A percentile compares a stretch with the other conserved stretches of the same genome.
phyloP scores from a whole-genome alignment of 768 basidiomycete species.

The Lactarius deliciosus region DNA sequence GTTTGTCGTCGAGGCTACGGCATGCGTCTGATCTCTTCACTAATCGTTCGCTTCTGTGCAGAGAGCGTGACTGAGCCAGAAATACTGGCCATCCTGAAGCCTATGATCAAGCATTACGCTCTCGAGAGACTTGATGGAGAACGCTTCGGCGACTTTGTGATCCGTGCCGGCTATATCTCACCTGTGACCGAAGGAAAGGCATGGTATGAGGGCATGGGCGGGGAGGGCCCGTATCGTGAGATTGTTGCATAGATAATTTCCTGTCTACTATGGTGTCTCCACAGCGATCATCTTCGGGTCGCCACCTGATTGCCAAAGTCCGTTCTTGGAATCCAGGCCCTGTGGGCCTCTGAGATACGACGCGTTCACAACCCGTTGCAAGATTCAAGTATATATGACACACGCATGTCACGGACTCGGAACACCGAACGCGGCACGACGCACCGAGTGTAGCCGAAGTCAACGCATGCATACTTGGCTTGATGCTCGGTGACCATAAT shows the following conservation, averaged over 20 bases:
- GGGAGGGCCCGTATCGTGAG: slow-evolving; percentile 61
- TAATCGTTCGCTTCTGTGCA: slow-evolving; percentile 33
- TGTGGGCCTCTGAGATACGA: too few relatives aligned
- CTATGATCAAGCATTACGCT: slow-evolving; percentile 95
- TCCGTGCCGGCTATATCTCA: slow-evolving; percentile 88
- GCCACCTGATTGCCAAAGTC: background rate
- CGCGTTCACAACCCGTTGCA: too few relatives aligned
- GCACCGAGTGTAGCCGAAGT: too few relatives aligned
- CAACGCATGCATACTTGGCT: too few relatives aligned
- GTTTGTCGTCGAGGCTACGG: slow-evolving; percentile 38
- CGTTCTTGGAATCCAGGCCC: background rate
- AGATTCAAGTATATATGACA: too few relatives aligned
- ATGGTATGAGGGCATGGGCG: slow-evolving; percentile 86
- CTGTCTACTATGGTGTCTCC: background rate
- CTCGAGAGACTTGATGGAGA: slow-evolving; percentile 85
- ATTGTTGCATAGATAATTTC: slow-evolving; percentile 26
- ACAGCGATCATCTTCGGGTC: background rate
- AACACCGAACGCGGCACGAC: too few relatives aligned
- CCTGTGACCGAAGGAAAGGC: slow-evolving; percentile 78
- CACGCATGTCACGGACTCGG: too few relatives aligned
- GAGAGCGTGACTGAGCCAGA: slow-evolving; percentile 89
- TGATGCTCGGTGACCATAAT: background rate
- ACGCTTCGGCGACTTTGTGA: slow-evolving; percentile 93
- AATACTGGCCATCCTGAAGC: slow-evolving; percentile 82
- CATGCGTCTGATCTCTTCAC: background rate